A percentile compares a stretch with the other conserved stretches of the same genome.
Conservation (phyloP, 768 basidiomycete genomes). For the Mycena chlorophos region DNA sequence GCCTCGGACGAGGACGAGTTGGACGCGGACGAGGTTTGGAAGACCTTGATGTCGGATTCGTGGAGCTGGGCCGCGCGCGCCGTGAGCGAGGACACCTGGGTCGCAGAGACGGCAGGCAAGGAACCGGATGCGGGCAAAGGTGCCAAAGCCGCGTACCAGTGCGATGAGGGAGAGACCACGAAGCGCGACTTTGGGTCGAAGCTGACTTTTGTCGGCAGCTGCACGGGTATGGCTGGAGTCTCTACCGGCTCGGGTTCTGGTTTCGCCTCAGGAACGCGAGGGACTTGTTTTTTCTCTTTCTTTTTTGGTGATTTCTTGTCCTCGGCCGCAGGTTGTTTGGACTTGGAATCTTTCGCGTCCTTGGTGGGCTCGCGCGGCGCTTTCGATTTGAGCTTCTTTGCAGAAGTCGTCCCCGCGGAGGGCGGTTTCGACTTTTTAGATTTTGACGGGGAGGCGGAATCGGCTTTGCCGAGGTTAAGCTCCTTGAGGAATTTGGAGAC, state of each 20-base stretch:
- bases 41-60: constrained; percentile 40
- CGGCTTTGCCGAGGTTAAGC: constrained; percentile 32
- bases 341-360: constrained; percentile 5
- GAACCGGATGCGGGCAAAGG: constrained; percentile 36
- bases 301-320: constrained; percentile 5
- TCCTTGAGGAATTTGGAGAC: constrained; percentile 48
- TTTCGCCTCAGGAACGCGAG: constrained; percentile 6
- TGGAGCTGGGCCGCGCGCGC: constrained; percentile 46
- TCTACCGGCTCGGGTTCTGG: constrained; percentile 5
- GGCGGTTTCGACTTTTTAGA: constrained; percentile 15
- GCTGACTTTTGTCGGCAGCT: constrained; percentile 36
- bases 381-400: constrained; percentile 5
- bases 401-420: constrained; percentile 6
- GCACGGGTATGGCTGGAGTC: constrained; percentile 25
- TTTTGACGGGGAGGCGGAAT: constrained; percentile 14
- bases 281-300: constrained; percentile 25
- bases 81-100: constrained; percentile 47
- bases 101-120: constrained; percentile 37
- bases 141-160: constrained; percentile 57
- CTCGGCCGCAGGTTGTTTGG: constrained; percentile 11
- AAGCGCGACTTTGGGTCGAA: constrained; percentile 41
- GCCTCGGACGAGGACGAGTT: constrained; percentile 71
- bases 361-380: neutral
- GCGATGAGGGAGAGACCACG: constrained; percentile 41
- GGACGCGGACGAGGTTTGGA: constrained; percentile 54